These are phyloP conservation scores for Cyphellophora attinorum DNA, from an alignment of 2,329 filamentous ascomycete genomes.

Conservation along the genomic window DNA sequence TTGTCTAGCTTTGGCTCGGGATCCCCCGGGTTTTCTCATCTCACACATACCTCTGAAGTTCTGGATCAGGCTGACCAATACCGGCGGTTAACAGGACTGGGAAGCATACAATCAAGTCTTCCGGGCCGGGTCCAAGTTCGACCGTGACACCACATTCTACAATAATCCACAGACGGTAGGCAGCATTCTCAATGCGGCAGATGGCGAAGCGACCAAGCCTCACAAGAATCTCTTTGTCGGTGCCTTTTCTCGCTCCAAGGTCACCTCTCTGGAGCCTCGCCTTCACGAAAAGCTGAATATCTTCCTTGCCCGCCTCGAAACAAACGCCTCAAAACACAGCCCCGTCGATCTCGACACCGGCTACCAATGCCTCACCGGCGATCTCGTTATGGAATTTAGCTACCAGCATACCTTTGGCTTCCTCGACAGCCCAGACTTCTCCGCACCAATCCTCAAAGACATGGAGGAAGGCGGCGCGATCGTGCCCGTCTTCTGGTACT, in stretches of 20 bases:
- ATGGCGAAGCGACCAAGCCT: conserved; percentile 6
- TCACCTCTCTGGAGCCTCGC: conserved; percentile 19
- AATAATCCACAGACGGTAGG: conserved; percentile 8
- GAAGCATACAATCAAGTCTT: no score
- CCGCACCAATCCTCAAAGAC: conserved; percentile 4
- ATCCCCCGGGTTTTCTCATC: no score
- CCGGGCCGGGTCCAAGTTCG: conserved; percentile 7
- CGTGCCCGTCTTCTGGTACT: conserved; percentile 9
- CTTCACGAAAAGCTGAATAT: conserved; percentile 18
- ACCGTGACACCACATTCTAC: conserved; percentile 8
- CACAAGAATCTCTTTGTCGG: conserved; percentile 15
- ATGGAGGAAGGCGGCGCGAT: conserved; percentile 4
- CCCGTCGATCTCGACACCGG: conserved; percentile 6
- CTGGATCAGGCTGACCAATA: no score
- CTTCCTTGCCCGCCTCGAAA: conserved; percentile 5
- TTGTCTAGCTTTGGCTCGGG: no score
- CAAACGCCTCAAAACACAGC: conserved; percentile 1
- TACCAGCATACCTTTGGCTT: conserved; percentile 8
- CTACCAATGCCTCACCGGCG: conserved; percentile 5
- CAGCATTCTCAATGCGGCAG: conserved; percentile 4
- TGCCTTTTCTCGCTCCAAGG: conserved; percentile 23
- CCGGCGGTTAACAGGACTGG: no score
- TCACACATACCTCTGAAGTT: no score
- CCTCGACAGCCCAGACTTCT: conserved; percentile 5
- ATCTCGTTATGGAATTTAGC: conserved; percentile 8